Evolutionary conservation across 805 yeast genomes (phyloP), one percentile per base, ranked within the genome.

Genomic region (Starmera pachycereana): DNA sequence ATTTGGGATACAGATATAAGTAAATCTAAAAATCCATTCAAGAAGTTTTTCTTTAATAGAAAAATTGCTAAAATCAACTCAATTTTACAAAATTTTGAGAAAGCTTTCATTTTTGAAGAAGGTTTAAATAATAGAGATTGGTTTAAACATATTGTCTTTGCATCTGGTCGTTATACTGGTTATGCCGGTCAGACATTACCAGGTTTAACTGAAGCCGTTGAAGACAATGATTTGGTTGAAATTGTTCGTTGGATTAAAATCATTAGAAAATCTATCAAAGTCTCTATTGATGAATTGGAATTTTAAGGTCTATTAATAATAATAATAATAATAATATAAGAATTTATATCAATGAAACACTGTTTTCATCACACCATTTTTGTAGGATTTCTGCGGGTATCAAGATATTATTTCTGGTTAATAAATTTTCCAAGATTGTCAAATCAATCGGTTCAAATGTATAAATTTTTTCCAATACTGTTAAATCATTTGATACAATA

Each of bases 151-250:
- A 57, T 68, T 37, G 65, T 72, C 18, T 74, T 60, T 50, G 74
- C 78, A 2, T 60, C 73, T 44, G 78, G 79, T 3, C 62, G 78
- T 49, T 69, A 69, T 48, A 73, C 78, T 1, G 80, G 79, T 9
- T 74, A 74, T 45, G 69, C 67, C 33, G 78, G 78, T 1, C 76
- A 69, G 48, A 63, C 67, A 19, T 54, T 73, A 22, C 80, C 79
- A 8, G 77, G 74, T 2, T 53, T 74, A 35, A 60, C 61, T 27
- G 81, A 74, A 53, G 71, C 76, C 0, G 50, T 74, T 16, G 79
- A 74, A 46, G 78, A 73, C 47, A 37, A 46, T 0, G 64, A 68
- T 40, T 55, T 60, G n/a, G 49, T 52, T 2, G 59, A 57, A 35
- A 44, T 50, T 33, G 50, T 45, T 28, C 50, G 53, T 37, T 55